A percentile compares a stretch with the other conserved stretches of the same genome.
phyloP scores from a whole-genome alignment of 2,329 filamentous ascomycete species.

The Colletotrichum simmondsii region DNA sequence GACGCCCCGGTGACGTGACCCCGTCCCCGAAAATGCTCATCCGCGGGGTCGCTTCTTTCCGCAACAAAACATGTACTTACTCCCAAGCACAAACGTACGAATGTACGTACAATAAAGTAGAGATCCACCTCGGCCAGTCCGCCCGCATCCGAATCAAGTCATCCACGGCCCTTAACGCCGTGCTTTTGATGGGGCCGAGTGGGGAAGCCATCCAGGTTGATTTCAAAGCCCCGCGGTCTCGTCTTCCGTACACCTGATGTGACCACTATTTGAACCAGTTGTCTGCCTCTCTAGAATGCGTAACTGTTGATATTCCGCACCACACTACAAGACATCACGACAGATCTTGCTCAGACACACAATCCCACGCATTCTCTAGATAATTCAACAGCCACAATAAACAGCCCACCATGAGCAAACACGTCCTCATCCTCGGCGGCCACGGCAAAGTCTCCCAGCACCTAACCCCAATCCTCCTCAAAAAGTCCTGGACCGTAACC shows the following conservation, averaged over 20 bases:
- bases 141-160: neutral
- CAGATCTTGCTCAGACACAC: neutral
- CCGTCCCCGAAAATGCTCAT: neutral
- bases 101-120: neutral
- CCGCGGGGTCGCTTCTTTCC: neutral
- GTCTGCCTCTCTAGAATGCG: neutral
- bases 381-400: no score
- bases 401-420: constrained; percentile 44
- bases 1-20: constrained; percentile 28
- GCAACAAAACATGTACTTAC: no score
- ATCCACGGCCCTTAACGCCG: neutral
- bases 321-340: neutral
- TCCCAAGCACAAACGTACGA: no score
- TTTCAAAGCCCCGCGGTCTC: constrained; percentile 3
- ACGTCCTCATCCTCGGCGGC: constrained; percentile 81
- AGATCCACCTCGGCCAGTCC: neutral
- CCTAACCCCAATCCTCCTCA: constrained; percentile 80
- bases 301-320: neutral
- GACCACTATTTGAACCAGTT: neutral
- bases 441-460: constrained; percentile 83
- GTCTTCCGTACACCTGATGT: neutral
- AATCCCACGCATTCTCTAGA: neutral
- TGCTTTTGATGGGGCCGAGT: neutral
- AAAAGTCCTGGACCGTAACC: constrained; percentile 80
- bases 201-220: constrained; percentile 4